Conservation (phyloP, 257 asterid genomes). For the Fraxinus cuspidata region DNA sequence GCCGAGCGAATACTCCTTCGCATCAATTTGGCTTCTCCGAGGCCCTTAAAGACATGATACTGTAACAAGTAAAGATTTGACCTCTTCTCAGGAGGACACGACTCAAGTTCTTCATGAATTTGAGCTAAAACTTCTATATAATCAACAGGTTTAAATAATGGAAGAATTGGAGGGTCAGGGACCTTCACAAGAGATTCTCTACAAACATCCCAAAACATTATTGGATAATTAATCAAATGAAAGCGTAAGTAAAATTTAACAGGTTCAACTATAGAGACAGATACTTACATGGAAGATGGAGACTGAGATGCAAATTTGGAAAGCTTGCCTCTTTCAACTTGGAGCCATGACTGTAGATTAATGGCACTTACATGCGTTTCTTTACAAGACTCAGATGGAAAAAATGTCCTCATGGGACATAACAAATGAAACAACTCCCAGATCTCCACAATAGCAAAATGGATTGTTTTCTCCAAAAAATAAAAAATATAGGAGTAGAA, state of each 20-base stretch:
- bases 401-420: conserved; percentile 92
- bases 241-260: conserved; percentile 4
- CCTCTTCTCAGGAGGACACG: conserved; percentile 64
- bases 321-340: conserved; percentile 96
- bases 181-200: conserved; percentile 93
- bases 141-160: conserved; percentile 84
- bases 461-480: conserved; percentile 27
- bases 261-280: background rate
- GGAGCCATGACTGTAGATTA: conserved; percentile 98
- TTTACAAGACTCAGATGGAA: conserved; percentile 84
- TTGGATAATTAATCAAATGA: conserved; percentile 18
- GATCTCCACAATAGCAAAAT: conserved; percentile 86
- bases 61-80: conserved; percentile 77
- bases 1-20: conserved; percentile 92
- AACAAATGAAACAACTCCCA: conserved; percentile 70
- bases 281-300: conserved; percentile 75
- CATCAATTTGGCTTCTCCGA: conserved; percentile 88
- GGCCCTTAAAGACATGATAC: conserved; percentile 95
- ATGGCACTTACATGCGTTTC: conserved; percentile 65
- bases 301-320: conserved; percentile 60
- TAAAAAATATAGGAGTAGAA: conserved; percentile 17
- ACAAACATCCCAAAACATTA: conserved; percentile 38
- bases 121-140: conserved; percentile 88
- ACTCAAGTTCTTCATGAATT: conserved; percentile 93
- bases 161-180: conserved; percentile 83